Conservation (phyloP, 257 asterid species). For the Jacaranda copaia region DNA sequence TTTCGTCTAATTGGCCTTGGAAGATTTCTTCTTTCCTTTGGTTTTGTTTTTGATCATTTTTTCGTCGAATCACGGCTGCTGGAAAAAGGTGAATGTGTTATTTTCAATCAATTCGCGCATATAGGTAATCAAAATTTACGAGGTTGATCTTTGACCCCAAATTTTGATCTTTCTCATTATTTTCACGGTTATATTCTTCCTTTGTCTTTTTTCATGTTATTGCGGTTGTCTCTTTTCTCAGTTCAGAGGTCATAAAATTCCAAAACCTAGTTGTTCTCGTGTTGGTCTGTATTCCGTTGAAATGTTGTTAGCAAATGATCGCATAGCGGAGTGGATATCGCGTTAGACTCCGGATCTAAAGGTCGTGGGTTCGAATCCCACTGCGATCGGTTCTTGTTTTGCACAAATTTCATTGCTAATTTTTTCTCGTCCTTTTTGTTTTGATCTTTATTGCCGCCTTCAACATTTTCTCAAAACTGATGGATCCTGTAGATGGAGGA, state of each 20-base stretch:
- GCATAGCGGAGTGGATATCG: conserved; percentile 99
- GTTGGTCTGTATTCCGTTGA: neutral
- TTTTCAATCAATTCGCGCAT: neutral
- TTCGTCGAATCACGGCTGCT: neutral
- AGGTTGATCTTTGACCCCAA: neutral
- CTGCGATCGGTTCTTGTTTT: conserved; percentile 57
- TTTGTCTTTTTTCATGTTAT: neutral
- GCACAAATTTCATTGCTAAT: neutral
- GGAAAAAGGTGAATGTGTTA: neutral
- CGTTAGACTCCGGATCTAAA: conserved; percentile 98
- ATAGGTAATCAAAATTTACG: neutral
- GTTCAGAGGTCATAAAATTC: neutral
- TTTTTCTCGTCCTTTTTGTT: neutral
- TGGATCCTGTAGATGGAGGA: too few species aligned
- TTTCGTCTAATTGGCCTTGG: too few species aligned
- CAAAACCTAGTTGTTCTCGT: neutral
- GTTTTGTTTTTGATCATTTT: neutral
- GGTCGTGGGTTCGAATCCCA: conserved; percentile 99
- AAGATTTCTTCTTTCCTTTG: neutral
- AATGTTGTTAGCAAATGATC: conserved; percentile 39
- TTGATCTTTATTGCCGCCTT: neutral
- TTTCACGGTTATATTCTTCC: neutral
- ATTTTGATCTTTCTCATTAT: too few species aligned
- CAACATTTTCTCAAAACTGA: too few species aligned
- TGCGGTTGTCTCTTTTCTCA: conserved; percentile 9